Evolutionary conservation across 1,284 basidiomycete species (phyloP).

Genomic region (Porodaedalea pini): DNA sequence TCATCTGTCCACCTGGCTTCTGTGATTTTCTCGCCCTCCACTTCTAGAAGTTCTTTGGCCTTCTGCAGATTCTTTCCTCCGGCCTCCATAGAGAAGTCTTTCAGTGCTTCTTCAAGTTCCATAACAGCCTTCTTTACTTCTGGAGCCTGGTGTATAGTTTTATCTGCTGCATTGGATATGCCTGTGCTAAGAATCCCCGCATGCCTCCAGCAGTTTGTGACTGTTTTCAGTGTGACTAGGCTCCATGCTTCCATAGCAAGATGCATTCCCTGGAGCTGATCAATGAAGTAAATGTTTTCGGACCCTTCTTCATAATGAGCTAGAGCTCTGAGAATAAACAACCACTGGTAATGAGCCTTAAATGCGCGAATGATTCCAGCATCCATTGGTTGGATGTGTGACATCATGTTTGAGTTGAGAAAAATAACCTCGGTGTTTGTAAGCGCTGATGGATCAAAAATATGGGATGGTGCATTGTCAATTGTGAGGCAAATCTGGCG

Average conservation of each 20-base stretch:
- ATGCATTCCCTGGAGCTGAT: constrained; percentile 33
- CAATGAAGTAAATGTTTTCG: constrained; percentile 35
- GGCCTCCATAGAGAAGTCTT: too few species aligned
- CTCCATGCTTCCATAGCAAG: constrained; percentile 33
- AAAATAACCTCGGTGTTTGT: constrained; percentile 28
- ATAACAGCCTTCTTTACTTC: too few species aligned
- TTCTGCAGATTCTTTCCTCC: too few species aligned
- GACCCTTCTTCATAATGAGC: constrained; percentile 31
- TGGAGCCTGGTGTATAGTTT: too few species aligned
- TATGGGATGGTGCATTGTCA: too few species aligned
- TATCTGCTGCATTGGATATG: too few species aligned
- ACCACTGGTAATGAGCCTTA: constrained; percentile 28
- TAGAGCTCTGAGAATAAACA: constrained; percentile 29
- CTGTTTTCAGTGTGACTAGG: constrained; percentile 27
- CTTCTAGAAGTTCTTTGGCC: too few species aligned
- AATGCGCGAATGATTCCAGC: constrained; percentile 30
- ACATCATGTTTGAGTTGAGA: constrained; percentile 30
- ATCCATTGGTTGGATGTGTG: constrained; percentile 31
- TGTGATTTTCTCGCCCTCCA: too few species aligned
- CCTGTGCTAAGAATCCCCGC: too few species aligned
- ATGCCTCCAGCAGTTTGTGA: constrained; percentile 35
- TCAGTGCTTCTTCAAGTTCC: too few species aligned
- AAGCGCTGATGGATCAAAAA: too few species aligned
- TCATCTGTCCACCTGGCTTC: too few species aligned
- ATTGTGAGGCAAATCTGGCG: not conserved